Conservation (phyloP, 2,329 filamentous ascomycete species). For the Coleophoma crateriformis region DNA sequence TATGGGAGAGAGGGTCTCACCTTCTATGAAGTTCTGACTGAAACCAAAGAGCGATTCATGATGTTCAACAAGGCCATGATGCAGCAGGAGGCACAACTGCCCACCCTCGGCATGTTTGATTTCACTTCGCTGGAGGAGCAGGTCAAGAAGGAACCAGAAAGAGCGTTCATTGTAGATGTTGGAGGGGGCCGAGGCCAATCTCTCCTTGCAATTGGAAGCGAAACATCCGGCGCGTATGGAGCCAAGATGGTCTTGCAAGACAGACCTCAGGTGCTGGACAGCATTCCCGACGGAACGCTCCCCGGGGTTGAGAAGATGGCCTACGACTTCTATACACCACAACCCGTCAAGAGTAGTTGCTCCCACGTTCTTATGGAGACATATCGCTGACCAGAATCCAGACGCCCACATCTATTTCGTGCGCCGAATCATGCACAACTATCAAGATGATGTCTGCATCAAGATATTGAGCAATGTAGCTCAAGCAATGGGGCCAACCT, state of each 20-base stretch:
- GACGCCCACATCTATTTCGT: constrained; percentile 26
- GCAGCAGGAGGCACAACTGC: constrained; percentile 8
- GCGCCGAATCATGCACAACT: constrained; percentile 28
- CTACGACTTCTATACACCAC: constrained; percentile 21
- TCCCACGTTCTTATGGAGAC: no score
- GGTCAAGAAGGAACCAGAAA: constrained; percentile 7
- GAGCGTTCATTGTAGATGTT: constrained; percentile 9
- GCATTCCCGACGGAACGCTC: constrained; percentile 11
- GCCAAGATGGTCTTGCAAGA: constrained; percentile 19
- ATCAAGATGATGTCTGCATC: constrained; percentile 23
- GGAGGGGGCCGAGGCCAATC: constrained; percentile 10
- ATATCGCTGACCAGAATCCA: background rate
- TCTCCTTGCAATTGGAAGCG: constrained; percentile 1
- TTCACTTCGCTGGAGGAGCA: constrained; percentile 9
- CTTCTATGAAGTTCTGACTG: constrained; percentile 15
- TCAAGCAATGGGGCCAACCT: constrained; percentile 22
- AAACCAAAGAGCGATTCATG: constrained; percentile 5
- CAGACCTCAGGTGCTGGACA: constrained; percentile 15
- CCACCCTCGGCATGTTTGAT: constrained; percentile 15
- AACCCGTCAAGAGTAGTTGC: constrained; percentile 15
- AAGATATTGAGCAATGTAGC: constrained; percentile 21
- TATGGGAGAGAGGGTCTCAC: constrained; percentile 12
- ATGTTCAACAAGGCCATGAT: constrained; percentile 15
- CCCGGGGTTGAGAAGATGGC: constrained; percentile 17
- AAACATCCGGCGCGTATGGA: constrained; percentile 2